Conservation (phyloP, 352 stramenopile genomes). For the Pythium coloratum region DNA sequence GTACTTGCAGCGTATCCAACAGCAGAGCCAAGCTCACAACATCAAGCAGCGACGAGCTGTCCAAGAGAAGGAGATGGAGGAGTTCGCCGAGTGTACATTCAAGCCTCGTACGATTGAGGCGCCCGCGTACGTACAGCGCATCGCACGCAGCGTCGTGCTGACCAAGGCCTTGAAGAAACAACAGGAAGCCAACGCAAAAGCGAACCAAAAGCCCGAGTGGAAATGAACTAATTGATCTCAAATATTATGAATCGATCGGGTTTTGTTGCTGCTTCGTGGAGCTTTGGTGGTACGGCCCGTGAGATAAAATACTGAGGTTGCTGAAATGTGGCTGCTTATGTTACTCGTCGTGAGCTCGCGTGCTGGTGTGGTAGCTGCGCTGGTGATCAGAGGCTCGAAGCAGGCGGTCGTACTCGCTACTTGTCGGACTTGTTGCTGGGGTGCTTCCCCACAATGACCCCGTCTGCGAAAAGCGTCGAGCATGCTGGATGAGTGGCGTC, state of each 20-base stretch:
- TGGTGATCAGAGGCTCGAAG: slow-evolving; percentile 10
- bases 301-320: neutral
- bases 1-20: slow-evolving; percentile 79
- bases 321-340: neutral
- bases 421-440: slow-evolving; percentile 21
- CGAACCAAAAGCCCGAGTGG: slow-evolving; percentile 63
- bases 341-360: slow-evolving; percentile 7
- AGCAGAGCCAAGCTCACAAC: slow-evolving; percentile 70
- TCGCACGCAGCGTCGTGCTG: slow-evolving; percentile 72
- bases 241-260: slow-evolving; percentile 1
- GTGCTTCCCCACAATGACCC: slow-evolving; percentile 18
- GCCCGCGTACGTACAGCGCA: slow-evolving; percentile 80
- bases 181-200: slow-evolving; percentile 40
- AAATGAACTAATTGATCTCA: slow-evolving; percentile 36
- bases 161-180: slow-evolving; percentile 69
- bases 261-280: neutral
- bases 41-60: slow-evolving; percentile 74
- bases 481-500: slow-evolving; percentile 30
- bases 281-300: neutral
- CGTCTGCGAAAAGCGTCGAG: slow-evolving; percentile 21
- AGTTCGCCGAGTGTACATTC: slow-evolving; percentile 87
- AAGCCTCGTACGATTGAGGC: slow-evolving; percentile 82
- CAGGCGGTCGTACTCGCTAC: slow-evolving; percentile 22
- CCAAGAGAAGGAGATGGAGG: slow-evolving; percentile 78
- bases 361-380: neutral